Base-by-base conservation (phyloP, 2,329 filamentous ascomycete genomes). In the Zasmidium angulare region DNA sequence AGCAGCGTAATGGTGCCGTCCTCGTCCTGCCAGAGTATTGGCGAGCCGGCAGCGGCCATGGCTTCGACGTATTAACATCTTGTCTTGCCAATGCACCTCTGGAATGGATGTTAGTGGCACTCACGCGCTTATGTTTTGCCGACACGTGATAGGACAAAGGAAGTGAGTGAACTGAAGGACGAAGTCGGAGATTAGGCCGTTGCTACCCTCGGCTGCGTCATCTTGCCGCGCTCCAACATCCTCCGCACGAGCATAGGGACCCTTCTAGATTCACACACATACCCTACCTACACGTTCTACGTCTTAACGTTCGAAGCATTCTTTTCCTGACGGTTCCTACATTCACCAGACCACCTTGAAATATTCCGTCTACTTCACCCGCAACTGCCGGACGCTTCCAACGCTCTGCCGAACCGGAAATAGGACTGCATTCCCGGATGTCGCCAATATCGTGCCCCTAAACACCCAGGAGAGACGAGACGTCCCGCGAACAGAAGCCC, bases 1-100 rank as follows among this genome's bases (percentile, higher is more conserved):
- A 92, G 72, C 23, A 91, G 72, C 21, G 84, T 77, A 55, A 87
- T 74, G 49, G 81, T 78, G 51, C 75, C 69, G 2, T 78, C 75
- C 1, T 72, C 66, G 63, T 80, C 85, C 59, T 81, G 77, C 73
- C 82, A 88, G 46, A 89, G 71, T 21, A 88, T 79, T 21, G 74
- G 50, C n/a, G 60, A 60, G 12, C 22, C 20, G 22, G 52, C 10
- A 19, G 31, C 12, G 2, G 56, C 22, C 64, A 68, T 67, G 23
- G 1, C 23, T 11, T 46, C 2, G 23, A 20, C 11, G 22, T 23
- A 26, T 43, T 19, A 43, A 43, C 36, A 43, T 43, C n/a, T 43
- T 43, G 6, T 11, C 11, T 29, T 29, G 6, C 26, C 11, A 4
- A 29, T 4, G 26, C 26, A 29, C 11, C n/a, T 29, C 26, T 6